These are phyloP conservation scores for Kockovaella imperatae DNA, from an alignment of 768 basidiomycete genomes.

Conservation along the genomic window DNA sequence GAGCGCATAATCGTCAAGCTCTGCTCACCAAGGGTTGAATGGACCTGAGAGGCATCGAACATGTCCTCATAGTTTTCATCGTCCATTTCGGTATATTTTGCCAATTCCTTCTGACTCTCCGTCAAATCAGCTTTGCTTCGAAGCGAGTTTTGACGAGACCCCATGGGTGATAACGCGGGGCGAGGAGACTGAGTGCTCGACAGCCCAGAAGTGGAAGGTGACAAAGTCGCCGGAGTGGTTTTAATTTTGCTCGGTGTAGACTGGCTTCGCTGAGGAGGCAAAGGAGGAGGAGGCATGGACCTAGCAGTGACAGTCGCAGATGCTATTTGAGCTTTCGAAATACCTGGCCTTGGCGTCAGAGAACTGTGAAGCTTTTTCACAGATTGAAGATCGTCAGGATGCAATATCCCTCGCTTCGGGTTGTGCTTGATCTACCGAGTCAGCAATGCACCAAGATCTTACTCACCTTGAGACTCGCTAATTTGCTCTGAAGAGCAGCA, in stretches of 20 bases:
- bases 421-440: constrained; percentile 18
- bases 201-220: neutral
- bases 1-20: neutral
- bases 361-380: neutral
- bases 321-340: neutral
- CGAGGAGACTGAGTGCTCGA: neutral
- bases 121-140: constrained; percentile 10
- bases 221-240: constrained; percentile 1
- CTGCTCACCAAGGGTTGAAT: too few relatives aligned
- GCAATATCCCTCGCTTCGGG: constrained; percentile 25
- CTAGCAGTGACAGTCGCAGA: constrained; percentile 1
- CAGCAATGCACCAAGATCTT: neutral
- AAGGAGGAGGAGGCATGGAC: neutral
- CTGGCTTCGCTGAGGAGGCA: constrained; percentile 6
- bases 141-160: constrained; percentile 24
- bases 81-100: constrained; percentile 70
- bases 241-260: neutral
- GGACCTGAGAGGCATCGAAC: too few relatives aligned
- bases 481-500: constrained; percentile 61
- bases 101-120: constrained; percentile 54
- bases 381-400: constrained; percentile 34
- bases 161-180: neutral
- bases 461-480: constrained; percentile 72
- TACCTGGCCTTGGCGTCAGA: neutral
- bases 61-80: constrained; percentile 93